A percentile compares a stretch with the other conserved stretches of the same genome.
phyloP scores from a whole-genome alignment of 73 alveolate genomes.

The Paramecium sonneborni region DNA sequence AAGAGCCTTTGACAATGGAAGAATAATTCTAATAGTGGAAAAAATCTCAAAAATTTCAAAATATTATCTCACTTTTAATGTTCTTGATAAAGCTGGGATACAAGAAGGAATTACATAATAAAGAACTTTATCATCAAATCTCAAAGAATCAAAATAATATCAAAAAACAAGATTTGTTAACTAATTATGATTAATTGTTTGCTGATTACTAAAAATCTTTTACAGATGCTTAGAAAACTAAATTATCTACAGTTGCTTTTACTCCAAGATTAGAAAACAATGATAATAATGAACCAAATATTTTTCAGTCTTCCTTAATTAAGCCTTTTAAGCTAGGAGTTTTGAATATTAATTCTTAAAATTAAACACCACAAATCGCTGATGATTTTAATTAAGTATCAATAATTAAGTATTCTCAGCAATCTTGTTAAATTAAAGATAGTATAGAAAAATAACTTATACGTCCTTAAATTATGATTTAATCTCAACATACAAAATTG shows the following conservation, averaged over 20 bases:
- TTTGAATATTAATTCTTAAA: background rate
- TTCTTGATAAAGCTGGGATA: background rate
- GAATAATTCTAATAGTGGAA: conserved; percentile 27
- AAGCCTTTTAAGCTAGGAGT: background rate
- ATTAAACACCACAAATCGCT: background rate
- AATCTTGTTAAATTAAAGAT: background rate
- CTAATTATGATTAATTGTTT: background rate
- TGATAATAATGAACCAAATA: background rate
- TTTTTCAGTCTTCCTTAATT: background rate
- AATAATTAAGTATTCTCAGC: background rate
- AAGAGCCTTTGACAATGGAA: conserved; percentile 56
- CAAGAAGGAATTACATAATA: background rate
- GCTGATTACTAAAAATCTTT: conserved; percentile 12
- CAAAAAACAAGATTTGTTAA: background rate
- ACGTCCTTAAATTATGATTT: background rate
- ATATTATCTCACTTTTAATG: background rate
- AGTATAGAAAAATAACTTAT: background rate
- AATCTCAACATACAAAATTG: background rate
- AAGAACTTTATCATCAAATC: background rate
- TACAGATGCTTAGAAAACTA: background rate
- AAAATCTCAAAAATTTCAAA: background rate
- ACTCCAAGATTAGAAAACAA: background rate
- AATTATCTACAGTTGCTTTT: background rate
- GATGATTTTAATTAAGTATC: background rate
- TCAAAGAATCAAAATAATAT: background rate